Conservation (phyloP, 2,329 filamentous ascomycete genomes). For the Curvularia sp. region DNA sequence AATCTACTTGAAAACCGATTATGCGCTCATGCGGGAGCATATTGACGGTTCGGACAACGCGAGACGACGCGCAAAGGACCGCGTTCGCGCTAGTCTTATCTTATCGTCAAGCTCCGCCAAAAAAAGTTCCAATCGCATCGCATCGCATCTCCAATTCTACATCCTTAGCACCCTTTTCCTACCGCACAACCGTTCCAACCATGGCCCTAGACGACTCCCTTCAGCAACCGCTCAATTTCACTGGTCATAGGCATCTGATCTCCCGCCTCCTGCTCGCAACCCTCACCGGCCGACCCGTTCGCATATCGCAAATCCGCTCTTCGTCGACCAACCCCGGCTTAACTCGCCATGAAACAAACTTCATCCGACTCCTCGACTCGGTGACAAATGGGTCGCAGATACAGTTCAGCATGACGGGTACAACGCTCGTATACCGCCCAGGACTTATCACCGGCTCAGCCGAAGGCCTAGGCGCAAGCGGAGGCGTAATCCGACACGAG, state of each 20-base stretch:
- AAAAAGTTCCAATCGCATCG: conserved; percentile 31
- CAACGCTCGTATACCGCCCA: conserved; percentile 88
- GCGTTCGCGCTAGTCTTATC: conserved; percentile 18
- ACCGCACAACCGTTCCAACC: conserved; percentile 9
- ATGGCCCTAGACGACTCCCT: conserved; percentile 48
- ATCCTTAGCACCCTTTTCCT: background rate
- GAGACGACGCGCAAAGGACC: conserved; percentile 13
- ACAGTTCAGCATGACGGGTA: conserved; percentile 96
- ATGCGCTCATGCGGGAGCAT: background rate
- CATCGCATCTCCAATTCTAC: background rate
- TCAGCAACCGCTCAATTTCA: conserved; percentile 72
- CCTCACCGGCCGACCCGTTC: conserved; percentile 85
- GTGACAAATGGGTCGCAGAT: conserved; percentile 95
- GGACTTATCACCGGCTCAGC: conserved; percentile 89
- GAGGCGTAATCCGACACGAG: conserved; percentile 80
- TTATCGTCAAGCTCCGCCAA: conserved; percentile 23
- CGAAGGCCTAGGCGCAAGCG: conserved; percentile 74
- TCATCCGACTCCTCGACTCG: conserved; percentile 90
- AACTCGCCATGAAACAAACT: conserved; percentile 90
- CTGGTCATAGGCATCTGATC: conserved; percentile 80
- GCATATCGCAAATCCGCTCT: conserved; percentile 92
- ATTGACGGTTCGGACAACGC: conserved; percentile 8
- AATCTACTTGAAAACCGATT: background rate
- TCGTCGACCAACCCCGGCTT: conserved; percentile 88
- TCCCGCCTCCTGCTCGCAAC: conserved; percentile 89